Conservation (phyloP, 106 monocot genomes). For the Agapanthus africanus region DNA sequence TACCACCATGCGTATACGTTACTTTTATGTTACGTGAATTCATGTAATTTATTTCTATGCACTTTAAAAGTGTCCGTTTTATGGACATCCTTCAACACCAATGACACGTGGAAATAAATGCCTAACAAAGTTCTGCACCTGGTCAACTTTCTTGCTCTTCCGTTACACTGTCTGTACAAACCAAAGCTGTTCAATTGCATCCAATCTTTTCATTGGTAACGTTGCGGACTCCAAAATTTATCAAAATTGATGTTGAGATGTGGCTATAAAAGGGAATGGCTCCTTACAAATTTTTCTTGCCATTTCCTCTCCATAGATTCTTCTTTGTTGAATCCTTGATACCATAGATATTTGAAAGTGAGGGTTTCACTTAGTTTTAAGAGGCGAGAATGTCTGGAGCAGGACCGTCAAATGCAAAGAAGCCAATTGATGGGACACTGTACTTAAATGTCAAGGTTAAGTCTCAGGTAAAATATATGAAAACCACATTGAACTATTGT, state of each 20-base stretch:
- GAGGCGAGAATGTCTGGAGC: not conserved
- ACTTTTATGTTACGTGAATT: too few relatives aligned
- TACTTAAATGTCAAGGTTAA: not conserved
- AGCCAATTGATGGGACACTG: not conserved
- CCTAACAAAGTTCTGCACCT: too few relatives aligned
- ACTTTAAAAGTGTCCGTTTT: not conserved
- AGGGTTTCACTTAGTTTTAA: not conserved
- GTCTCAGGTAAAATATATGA: not conserved
- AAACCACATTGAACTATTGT: too few relatives aligned
- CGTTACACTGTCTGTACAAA: not conserved
- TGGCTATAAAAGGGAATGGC: not conserved
- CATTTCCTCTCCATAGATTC: not conserved
- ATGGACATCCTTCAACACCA: not conserved
- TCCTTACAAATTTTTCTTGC: not conserved
- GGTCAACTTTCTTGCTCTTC: not conserved
- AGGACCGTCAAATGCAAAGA: not conserved
- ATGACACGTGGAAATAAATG: too few relatives aligned
- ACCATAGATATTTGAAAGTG: not conserved
- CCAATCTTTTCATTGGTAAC: not conserved
- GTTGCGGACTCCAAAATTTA: not conserved
- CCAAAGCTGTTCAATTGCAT: not conserved
- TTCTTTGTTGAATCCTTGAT: not conserved
- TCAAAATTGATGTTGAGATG: conserved; percentile 1
- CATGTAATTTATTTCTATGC: too few relatives aligned
- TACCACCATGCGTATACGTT: too few relatives aligned